Conservation (phyloP, 257 asterid genomes). For the Nyctanthes arbortristis region DNA sequence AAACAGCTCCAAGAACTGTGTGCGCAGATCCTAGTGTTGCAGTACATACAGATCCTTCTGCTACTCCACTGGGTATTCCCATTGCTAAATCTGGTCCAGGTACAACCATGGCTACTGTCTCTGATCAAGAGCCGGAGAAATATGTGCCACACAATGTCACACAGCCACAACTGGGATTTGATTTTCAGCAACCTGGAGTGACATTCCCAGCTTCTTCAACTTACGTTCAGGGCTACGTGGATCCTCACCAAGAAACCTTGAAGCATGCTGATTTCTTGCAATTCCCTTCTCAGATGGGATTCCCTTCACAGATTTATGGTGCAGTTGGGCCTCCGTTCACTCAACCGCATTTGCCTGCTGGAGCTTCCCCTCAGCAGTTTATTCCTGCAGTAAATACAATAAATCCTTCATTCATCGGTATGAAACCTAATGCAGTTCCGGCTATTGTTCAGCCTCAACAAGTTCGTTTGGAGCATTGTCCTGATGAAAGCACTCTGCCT, state of each 20-base stretch:
- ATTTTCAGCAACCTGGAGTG: slow-evolving; percentile 41
- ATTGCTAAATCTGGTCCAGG: slow-evolving; percentile 40
- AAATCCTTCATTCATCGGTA: slow-evolving; percentile 60
- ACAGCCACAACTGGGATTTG: slow-evolving; percentile 39
- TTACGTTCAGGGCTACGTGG: slow-evolving; percentile 51
- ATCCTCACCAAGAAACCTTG: slow-evolving; percentile 56
- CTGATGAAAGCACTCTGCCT: slow-evolving; percentile 47
- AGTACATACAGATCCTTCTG: slow-evolving; percentile 38
- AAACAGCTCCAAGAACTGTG: slow-evolving; percentile 39
- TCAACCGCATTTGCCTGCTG: slow-evolving; percentile 52
- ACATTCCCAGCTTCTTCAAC: slow-evolving; percentile 55
- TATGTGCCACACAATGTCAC: slow-evolving; percentile 41
- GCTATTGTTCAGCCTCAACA: slow-evolving; percentile 57
- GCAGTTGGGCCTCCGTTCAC: slow-evolving; percentile 49
- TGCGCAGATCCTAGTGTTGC: slow-evolving; percentile 39
- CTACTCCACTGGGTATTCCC: slow-evolving; percentile 46
- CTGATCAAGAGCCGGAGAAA: slow-evolving; percentile 56
- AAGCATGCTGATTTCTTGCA: slow-evolving; percentile 55
- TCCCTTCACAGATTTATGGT: slow-evolving; percentile 60
- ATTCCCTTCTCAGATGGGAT: slow-evolving; percentile 68
- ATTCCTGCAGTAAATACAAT: slow-evolving; percentile 61
- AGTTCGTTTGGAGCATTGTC: slow-evolving; percentile 55
- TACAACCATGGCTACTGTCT: slow-evolving; percentile 29
- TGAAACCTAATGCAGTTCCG: slow-evolving; percentile 50
- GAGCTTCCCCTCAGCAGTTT: slow-evolving; percentile 59